Percentiles rank a stretch among this genome's conserved stretches.
phyloP scores from a whole-genome alignment of 768 basidiomycete genomes.

The Hemileccinum rubropunctum region DNA sequence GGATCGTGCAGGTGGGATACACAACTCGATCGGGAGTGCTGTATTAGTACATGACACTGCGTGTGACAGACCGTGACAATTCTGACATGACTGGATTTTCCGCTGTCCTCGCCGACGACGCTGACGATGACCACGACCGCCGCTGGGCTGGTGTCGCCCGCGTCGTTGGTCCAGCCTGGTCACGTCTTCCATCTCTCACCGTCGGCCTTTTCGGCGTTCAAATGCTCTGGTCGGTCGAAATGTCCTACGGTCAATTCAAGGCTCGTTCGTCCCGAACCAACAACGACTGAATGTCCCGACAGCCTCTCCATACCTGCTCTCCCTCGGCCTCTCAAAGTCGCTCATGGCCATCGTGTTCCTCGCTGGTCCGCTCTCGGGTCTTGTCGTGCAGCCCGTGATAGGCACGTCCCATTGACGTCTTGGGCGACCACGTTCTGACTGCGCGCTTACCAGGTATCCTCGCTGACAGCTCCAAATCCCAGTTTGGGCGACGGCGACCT shows the following conservation, averaged over 20 bases:
- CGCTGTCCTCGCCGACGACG: slow-evolving; percentile 44
- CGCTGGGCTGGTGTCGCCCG: slow-evolving; percentile 53
- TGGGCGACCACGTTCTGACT: not conserved
- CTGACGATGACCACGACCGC: slow-evolving; percentile 31
- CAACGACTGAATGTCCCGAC: slow-evolving; percentile 1
- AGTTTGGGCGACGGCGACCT: slow-evolving; percentile 71
- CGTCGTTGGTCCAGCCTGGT: slow-evolving; percentile 67
- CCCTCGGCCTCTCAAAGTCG: slow-evolving; percentile 83
- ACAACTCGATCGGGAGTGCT: no score
- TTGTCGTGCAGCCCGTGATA: slow-evolving; percentile 77
- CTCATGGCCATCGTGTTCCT: slow-evolving; percentile 89
- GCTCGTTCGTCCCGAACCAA: not conserved
- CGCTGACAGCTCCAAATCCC: slow-evolving; percentile 80
- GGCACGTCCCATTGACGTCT: slow-evolving; percentile 56
- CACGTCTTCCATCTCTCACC: slow-evolving; percentile 67
- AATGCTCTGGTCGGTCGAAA: slow-evolving; percentile 92
- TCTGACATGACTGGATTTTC: slow-evolving; percentile 50
- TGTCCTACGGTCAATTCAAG: slow-evolving; percentile 67
- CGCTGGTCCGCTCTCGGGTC: slow-evolving; percentile 77
- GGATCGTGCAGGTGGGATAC: no score
- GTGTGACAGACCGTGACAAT: no score
- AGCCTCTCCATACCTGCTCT: slow-evolving; percentile 86
- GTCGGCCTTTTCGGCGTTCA: slow-evolving; percentile 81
- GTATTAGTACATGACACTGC: no score
- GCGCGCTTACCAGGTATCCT: slow-evolving; percentile 47